Conservation (phyloP, 75 land plant species). For the Picea glauca region DNA sequence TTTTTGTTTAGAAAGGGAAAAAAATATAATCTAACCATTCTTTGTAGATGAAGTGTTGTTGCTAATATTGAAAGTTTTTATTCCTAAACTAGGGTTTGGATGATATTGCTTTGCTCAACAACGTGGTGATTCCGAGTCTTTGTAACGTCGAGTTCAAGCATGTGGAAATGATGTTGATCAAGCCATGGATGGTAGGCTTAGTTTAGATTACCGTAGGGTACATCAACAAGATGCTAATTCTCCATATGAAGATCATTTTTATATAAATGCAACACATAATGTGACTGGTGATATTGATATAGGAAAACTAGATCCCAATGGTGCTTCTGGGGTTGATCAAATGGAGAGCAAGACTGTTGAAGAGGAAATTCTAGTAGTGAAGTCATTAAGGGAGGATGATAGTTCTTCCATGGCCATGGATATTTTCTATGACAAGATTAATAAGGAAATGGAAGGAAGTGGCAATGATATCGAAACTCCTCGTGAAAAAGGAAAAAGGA, state of each 20-base stretch:
- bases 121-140: background rate
- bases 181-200: too few species aligned
- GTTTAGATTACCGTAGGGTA: background rate
- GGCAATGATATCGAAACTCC: too few species aligned
- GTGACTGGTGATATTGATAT: background rate
- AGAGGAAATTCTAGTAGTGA: constrained; percentile 9
- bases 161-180: background rate
- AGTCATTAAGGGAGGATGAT: constrained; percentile 5
- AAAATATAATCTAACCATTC: too few species aligned
- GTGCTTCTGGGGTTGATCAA: background rate
- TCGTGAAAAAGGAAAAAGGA: too few species aligned
- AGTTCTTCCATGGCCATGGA: background rate
- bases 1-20: too few species aligned
- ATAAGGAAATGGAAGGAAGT: background rate
- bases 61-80: constrained; percentile 6
- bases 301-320: background rate
- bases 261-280: background rate
- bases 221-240: background rate
- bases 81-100: constrained; percentile 9
- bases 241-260: background rate
- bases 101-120: background rate
- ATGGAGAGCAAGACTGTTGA: constrained; percentile 1
- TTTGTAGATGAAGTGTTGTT: constrained; percentile 5
- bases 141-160: background rate
- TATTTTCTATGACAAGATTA: constrained; percentile 11